phyloP scores from a whole-genome alignment of 2,329 filamentous ascomycete species.

The Penicillium sp. region DNA sequence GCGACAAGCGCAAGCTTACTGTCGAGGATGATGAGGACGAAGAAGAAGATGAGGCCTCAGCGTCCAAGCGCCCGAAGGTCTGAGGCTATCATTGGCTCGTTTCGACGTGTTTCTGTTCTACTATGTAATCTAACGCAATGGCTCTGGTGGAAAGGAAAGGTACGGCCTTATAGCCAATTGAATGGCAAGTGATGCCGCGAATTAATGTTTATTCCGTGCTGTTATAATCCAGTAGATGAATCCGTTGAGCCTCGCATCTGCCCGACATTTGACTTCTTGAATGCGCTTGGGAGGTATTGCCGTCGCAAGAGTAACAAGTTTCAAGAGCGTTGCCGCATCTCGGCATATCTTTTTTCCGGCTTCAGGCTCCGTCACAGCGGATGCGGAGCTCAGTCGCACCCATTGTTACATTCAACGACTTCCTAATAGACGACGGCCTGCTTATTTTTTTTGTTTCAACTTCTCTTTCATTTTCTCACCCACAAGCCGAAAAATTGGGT shows the following conservation, averaged over 20 bases:
- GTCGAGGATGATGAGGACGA: slow-evolving; percentile 24
- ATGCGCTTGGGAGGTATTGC: slow-evolving; percentile 1
- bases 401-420: slow-evolving; percentile 12
- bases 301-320: not conserved
- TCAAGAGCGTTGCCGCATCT: slow-evolving; percentile 7
- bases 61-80: slow-evolving; percentile 34
- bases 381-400: slow-evolving; percentile 21
- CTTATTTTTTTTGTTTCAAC: not conserved
- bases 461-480: not conserved
- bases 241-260: no score
- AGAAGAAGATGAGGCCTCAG: slow-evolving; percentile 22
- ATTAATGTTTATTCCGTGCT: not conserved
- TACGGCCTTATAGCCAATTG: not conserved
- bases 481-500: not conserved
- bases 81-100: slow-evolving; percentile 5
- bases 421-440: slow-evolving; percentile 1
- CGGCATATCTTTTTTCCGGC: slow-evolving; percentile 25
- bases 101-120: not conserved
- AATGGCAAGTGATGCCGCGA: not conserved
- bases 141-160: not conserved
- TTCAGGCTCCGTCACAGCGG: slow-evolving; percentile 20
- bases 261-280: not conserved
- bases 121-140: not conserved
- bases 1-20: slow-evolving; percentile 24
- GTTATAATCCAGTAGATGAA: not conserved